Evolutionary conservation across 2,329 filamentous ascomycete genomes (phyloP).

Genomic region (Aspergillus cejpii): DNA sequence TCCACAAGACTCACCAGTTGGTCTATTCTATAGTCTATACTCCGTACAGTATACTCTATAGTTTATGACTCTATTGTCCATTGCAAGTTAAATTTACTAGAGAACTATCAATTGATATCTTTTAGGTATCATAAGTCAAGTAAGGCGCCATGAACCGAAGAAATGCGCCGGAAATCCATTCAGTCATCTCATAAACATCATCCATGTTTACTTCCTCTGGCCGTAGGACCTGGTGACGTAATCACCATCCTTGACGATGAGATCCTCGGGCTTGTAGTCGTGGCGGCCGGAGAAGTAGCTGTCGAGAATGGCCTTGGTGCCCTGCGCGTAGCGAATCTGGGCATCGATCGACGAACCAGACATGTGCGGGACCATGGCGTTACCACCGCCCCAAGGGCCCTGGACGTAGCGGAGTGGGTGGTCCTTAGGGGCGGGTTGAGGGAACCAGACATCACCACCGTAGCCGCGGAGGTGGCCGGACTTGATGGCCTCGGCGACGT

Average conservation of each 20-base stretch:
- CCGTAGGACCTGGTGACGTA: slow-evolving; percentile 95
- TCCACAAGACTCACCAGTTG: neutral
- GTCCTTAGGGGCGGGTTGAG: slow-evolving; percentile 88
- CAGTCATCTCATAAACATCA: slow-evolving; percentile 10
- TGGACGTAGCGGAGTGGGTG: slow-evolving; percentile 87
- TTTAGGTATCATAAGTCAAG: slow-evolving; percentile 2
- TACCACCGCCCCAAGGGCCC: slow-evolving; percentile 93
- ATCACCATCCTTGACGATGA: slow-evolving; percentile 83
- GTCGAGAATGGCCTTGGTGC: slow-evolving; percentile 81
- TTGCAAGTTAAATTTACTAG: too few relatives aligned
- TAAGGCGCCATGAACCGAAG: neutral
- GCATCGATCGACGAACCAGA: slow-evolving; percentile 97
- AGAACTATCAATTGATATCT: too few relatives aligned
- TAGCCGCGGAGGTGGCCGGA: slow-evolving; percentile 61
- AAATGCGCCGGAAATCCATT: slow-evolving; percentile 9
- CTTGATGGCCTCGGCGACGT: slow-evolving; percentile 90
- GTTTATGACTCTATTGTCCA: too few relatives aligned
- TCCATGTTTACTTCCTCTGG: slow-evolving; percentile 48
- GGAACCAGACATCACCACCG: slow-evolving; percentile 68
- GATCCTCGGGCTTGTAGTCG: slow-evolving; percentile 83
- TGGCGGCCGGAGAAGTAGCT: slow-evolving; percentile 82
- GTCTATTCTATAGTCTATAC: slow-evolving; percentile 1
- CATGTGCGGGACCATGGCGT: slow-evolving; percentile 99
- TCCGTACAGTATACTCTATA: too few relatives aligned
- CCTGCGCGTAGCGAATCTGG: slow-evolving; percentile 82